phyloP scores from a whole-genome alignment of 805 yeast genomes.

The Candida germanica region DNA sequence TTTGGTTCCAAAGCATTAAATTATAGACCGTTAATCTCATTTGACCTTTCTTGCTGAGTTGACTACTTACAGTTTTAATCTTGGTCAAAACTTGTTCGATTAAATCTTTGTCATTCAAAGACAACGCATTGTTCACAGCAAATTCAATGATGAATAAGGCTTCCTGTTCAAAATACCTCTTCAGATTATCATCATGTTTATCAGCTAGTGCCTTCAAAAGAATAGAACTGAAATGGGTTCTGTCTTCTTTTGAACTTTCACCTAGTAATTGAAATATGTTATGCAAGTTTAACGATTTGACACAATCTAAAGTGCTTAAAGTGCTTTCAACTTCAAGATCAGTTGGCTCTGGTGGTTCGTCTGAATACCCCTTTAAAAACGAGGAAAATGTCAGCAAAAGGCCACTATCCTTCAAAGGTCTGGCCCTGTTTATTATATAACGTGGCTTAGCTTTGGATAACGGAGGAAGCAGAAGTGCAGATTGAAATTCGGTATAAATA shows the following conservation, averaged over 20 bases:
- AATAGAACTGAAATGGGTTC: conserved; percentile 28
- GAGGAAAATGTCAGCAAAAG: conserved; percentile 90
- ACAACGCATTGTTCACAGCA: conserved; percentile 34
- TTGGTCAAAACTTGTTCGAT: conserved; percentile 15
- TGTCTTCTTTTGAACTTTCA: conserved; percentile 30
- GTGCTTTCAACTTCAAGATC: conserved; percentile 91
- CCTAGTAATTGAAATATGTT: conserved; percentile 53
- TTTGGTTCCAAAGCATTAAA: conserved; percentile 40
- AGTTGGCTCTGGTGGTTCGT: conserved; percentile 87
- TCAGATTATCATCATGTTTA: conserved; percentile 21
- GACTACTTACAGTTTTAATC: conserved; percentile 10
- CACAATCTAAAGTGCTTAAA: conserved; percentile 76
- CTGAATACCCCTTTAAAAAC: conserved; percentile 81
- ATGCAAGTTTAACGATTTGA: conserved; percentile 63
- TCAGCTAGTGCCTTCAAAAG: conserved; percentile 28
- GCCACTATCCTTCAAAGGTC: conserved; percentile 69
- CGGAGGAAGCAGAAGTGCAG: conserved; percentile 46
- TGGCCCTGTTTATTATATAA: conserved; percentile 58
- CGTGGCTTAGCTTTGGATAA: conserved; percentile 66
- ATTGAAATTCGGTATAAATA: conserved; percentile 61
- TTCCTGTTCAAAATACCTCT: conserved; percentile 45
- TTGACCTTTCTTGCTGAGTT: conserved; percentile 27
- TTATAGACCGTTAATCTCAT: conserved; percentile 52
- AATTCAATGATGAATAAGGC: conserved; percentile 48
- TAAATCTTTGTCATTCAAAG: conserved; percentile 22